These are phyloP conservation scores for Fusarium concolor DNA, from an alignment of 2,329 filamentous ascomycete species.

Conservation along the genomic window DNA sequence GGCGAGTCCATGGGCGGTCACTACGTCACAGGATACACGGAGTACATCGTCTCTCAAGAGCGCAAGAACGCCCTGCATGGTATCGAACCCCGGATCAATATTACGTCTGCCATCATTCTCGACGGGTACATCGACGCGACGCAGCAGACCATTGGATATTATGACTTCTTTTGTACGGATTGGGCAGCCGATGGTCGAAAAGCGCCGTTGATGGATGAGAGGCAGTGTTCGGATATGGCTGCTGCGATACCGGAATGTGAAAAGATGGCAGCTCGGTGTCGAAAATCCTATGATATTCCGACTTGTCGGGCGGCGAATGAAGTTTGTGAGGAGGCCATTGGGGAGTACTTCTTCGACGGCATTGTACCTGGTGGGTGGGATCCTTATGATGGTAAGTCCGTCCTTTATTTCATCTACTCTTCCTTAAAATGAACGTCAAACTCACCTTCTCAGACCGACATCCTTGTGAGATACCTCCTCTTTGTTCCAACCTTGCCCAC, in stretches of 20 bases:
- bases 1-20: slow-evolving; percentile 39
- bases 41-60: slow-evolving; percentile 15
- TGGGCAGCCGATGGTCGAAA: slow-evolving; percentile 22
- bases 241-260: slow-evolving; percentile 28
- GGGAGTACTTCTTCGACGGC: slow-evolving; percentile 16
- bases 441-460: slow-evolving; percentile 11
- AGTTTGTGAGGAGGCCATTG: slow-evolving; percentile 16
- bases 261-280: slow-evolving; percentile 1
- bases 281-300: slow-evolving; percentile 4
- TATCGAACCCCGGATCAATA: not conserved
- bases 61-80: not conserved
- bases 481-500: slow-evolving; percentile 23
- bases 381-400: slow-evolving; percentile 22
- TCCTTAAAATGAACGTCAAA: too few species aligned
- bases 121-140: slow-evolving; percentile 36
- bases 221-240: slow-evolving; percentile 19
- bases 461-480: slow-evolving; percentile 11
- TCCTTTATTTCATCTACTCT: too few species aligned
- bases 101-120: slow-evolving; percentile 23
- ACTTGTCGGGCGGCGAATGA: slow-evolving; percentile 23
- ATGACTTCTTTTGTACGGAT: slow-evolving; percentile 31
- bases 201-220: slow-evolving; percentile 22
- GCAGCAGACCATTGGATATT: slow-evolving; percentile 21
- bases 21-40: slow-evolving; percentile 33
- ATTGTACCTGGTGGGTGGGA: slow-evolving; percentile 25